Evolutionary conservation across 257 asterid species (phyloP).

Genomic region (Plantago major): DNA sequence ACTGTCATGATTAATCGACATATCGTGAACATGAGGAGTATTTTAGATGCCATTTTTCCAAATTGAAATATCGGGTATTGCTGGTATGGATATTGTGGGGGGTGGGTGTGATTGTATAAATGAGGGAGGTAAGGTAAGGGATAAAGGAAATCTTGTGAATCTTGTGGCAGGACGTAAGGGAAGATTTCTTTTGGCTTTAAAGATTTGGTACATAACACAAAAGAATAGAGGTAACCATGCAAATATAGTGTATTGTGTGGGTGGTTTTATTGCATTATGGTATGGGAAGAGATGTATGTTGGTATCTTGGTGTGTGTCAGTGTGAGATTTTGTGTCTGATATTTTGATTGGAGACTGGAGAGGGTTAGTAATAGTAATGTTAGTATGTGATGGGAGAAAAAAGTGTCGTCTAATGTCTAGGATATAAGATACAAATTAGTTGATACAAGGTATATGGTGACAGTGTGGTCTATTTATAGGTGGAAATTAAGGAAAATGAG

Average conservation of each 20-base stretch:
- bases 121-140: neutral
- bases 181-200: slow-evolving; percentile 46
- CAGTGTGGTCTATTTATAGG: no score
- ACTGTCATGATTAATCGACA: slow-evolving; percentile 56
- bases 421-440: slow-evolving; percentile 27
- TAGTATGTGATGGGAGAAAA: neutral
- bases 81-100: no score
- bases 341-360: neutral
- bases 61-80: neutral
- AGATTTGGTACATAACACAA: slow-evolving; percentile 32
- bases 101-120: no score
- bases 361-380: slow-evolving; percentile 7
- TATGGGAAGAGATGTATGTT: slow-evolving; percentile 4
- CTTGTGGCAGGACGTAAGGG: slow-evolving; percentile 41
- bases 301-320: neutral
- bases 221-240: slow-evolving; percentile 26
- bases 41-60: slow-evolving; percentile 35
- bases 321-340: slow-evolving; percentile 11
- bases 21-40: slow-evolving; percentile 48
- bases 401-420: slow-evolving; percentile 26
- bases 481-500: no score
- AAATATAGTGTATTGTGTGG: slow-evolving; percentile 11
- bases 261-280: slow-evolving; percentile 7
- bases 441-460: no score
- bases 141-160: slow-evolving; percentile 23